These are phyloP conservation scores for Hawksworthiomyces lignivorus DNA, from an alignment of 2,329 filamentous ascomycete species.

Conservation along the genomic window DNA sequence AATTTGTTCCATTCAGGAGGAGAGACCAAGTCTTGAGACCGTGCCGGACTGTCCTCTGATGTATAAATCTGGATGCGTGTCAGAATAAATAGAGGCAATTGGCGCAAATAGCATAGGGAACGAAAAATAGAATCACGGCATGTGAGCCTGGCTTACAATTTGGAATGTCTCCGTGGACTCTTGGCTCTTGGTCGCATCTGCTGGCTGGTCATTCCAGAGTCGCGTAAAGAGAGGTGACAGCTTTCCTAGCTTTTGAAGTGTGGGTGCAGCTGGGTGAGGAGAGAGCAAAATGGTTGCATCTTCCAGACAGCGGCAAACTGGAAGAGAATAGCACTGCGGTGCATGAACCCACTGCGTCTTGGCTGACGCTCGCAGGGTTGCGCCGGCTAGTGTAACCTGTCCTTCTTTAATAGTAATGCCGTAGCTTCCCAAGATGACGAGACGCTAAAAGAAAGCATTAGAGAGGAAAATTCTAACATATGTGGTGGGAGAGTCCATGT, in stretches of 20 bases:
- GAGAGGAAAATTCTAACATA: neutral
- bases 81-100: too few species aligned
- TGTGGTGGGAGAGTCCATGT: neutral
- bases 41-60: slow-evolving; percentile 31
- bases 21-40: slow-evolving; percentile 46
- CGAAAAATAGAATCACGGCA: neutral
- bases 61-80: slow-evolving; percentile 39
- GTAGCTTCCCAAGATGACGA: slow-evolving; percentile 61
- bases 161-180: slow-evolving; percentile 7
- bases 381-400: slow-evolving; percentile 57
- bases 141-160: slow-evolving; percentile 6
- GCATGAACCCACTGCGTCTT: slow-evolving; percentile 52
- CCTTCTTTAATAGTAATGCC: slow-evolving; percentile 55
- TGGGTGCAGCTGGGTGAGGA: slow-evolving; percentile 40
- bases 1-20: slow-evolving; percentile 55
- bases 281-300: slow-evolving; percentile 47
- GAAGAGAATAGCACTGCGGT: slow-evolving; percentile 61
- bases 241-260: slow-evolving; percentile 45
- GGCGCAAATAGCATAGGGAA: too few species aligned
- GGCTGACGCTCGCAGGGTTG: slow-evolving; percentile 41
- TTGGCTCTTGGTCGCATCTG: slow-evolving; percentile 48
- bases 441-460: slow-evolving; percentile 34
- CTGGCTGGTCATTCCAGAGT: slow-evolving; percentile 50
- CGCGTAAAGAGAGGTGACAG: slow-evolving; percentile 60
- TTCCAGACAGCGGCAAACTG: slow-evolving; percentile 51